These are phyloP conservation scores for Kluyveromyces siamensis DNA, from an alignment of 805 yeast genomes.

Conservation along the genomic window DNA sequence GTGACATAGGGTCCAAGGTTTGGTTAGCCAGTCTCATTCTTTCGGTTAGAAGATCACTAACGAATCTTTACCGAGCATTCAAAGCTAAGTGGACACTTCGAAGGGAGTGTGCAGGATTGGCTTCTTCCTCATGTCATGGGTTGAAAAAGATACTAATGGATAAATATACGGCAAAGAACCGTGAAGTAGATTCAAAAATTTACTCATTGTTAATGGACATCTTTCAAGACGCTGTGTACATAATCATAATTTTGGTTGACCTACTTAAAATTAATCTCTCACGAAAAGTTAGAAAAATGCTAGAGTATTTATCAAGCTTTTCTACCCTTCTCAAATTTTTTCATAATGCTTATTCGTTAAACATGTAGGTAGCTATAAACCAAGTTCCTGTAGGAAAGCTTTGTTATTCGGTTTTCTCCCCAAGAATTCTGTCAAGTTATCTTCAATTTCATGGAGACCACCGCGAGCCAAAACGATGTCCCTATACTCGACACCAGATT, in stretches of 20 bases:
- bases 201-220: constrained; percentile 16
- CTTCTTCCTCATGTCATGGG: neutral
- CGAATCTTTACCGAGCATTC: constrained; percentile 7
- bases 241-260: constrained; percentile 14
- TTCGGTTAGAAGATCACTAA: constrained; percentile 13
- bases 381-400: constrained; percentile 66
- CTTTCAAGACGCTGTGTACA: constrained; percentile 18
- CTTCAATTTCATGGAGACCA: constrained; percentile 63
- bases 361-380: constrained; percentile 22
- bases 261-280: constrained; percentile 12
- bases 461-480: constrained; percentile 63
- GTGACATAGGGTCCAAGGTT: constrained; percentile 21
- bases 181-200: constrained; percentile 10
- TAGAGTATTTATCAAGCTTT: constrained; percentile 19
- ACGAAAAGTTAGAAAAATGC: constrained; percentile 7
- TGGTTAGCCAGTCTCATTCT: constrained; percentile 23
- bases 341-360: constrained; percentile 5
- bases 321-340: constrained; percentile 16
- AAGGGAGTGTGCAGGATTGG: constrained; percentile 7
- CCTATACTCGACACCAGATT: constrained; percentile 58
- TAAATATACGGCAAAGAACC: constrained; percentile 9
- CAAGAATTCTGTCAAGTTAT: constrained; percentile 51
- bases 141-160: constrained; percentile 13
- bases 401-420: constrained; percentile 69
- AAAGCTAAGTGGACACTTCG: constrained; percentile 9